A percentile compares a stretch with the other conserved stretches of the same genome.
phyloP scores from a whole-genome alignment of 129 eudicot species.

The Flaveria linearis region DNA sequence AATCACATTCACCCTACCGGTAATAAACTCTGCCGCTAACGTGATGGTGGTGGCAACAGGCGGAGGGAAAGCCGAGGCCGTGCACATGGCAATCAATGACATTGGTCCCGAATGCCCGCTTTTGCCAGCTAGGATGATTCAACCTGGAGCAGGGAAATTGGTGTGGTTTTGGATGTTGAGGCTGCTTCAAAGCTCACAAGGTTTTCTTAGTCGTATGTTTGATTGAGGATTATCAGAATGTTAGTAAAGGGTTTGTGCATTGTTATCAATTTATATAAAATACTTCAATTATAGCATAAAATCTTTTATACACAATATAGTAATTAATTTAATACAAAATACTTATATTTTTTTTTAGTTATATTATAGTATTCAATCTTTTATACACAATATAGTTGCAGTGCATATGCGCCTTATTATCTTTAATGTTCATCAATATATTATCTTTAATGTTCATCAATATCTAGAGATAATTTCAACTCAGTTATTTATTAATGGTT shows the following conservation, averaged over 20 bases:
- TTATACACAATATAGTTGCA: background rate
- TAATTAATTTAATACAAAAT: no score
- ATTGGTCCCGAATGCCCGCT: slow-evolving; percentile 33
- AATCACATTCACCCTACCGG: slow-evolving; percentile 63
- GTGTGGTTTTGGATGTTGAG: slow-evolving; percentile 64
- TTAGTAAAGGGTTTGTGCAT: background rate
- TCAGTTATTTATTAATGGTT: no score
- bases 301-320: background rate
- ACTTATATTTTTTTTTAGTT: no score
- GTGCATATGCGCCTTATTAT: background rate
- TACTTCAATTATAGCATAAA: background rate
- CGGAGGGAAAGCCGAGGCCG: slow-evolving; percentile 56
- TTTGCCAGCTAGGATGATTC: slow-evolving; percentile 65
- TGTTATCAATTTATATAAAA: background rate
- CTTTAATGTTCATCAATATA: background rate
- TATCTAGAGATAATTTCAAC: background rate
- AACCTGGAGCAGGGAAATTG: slow-evolving; percentile 58
- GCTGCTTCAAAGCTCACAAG: slow-evolving; percentile 64
- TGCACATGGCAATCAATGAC: slow-evolving; percentile 38
- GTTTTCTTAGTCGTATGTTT: slow-evolving; percentile 21
- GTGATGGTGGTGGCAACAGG: slow-evolving; percentile 59
- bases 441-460: background rate
- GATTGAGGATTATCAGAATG: slow-evolving; percentile 1
- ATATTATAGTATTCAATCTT: background rate
- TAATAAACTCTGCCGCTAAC: slow-evolving; percentile 69